Conservation (phyloP, 768 basidiomycete genomes). For the Hericium erinaceus region DNA sequence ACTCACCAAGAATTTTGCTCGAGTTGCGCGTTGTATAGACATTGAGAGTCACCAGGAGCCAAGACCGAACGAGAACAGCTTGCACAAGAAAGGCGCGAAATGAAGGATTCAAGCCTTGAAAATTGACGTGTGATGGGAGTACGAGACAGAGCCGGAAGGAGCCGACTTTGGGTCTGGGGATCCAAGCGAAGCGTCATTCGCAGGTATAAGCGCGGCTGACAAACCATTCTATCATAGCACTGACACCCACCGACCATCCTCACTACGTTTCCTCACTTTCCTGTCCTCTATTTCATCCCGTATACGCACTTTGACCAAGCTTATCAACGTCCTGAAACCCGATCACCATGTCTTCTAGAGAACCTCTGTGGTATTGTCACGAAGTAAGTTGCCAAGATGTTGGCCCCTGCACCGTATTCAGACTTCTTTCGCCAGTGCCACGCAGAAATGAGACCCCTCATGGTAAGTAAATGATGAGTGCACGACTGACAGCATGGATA, state of each 20-base stretch:
- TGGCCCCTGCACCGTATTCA: background rate
- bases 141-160: too few species aligned
- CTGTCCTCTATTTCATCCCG: conserved; percentile 6
- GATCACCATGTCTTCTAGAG: conserved; percentile 52
- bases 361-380: conserved; percentile 75
- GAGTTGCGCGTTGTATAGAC: too few species aligned
- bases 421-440: conserved; percentile 47
- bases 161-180: too few species aligned
- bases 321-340: background rate
- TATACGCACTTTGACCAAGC: conserved; percentile 1
- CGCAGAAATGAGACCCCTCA: conserved; percentile 81
- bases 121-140: too few species aligned
- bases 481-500: background rate
- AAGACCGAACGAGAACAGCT: too few species aligned
- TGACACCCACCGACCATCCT: background rate
- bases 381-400: conserved; percentile 33
- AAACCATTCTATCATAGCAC: background rate
- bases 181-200: conserved; percentile 5
- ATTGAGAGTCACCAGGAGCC: too few species aligned
- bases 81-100: too few species aligned
- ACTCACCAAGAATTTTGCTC: too few species aligned
- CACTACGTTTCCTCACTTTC: conserved; percentile 12
- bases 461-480: conserved; percentile 37
- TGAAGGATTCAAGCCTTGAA: too few species aligned
- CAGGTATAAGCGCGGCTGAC: background rate